These are phyloP conservation scores for Lepidium sativum DNA, from an alignment of 345 rosid genomes.

Conservation along the genomic window DNA sequence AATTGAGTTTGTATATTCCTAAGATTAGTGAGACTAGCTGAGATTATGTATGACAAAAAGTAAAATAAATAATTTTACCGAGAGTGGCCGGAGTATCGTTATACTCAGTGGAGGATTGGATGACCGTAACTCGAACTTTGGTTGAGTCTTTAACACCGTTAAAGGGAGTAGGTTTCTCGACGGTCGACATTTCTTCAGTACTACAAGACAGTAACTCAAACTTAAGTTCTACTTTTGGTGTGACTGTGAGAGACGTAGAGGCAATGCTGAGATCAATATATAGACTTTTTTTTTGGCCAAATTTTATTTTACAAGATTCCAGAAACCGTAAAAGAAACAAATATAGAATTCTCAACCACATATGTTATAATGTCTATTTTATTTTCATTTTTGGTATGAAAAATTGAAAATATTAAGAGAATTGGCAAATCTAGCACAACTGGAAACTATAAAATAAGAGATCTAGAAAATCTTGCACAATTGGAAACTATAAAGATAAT, in stretches of 20 bases:
- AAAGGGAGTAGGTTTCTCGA: not conserved
- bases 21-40: too few relatives aligned
- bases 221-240: not conserved
- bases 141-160: slow-evolving; percentile 27
- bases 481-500: too few relatives aligned
- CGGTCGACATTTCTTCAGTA: not conserved
- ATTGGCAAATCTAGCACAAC: too few relatives aligned
- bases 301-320: not conserved
- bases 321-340: too few relatives aligned
- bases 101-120: slow-evolving; percentile 80
- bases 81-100: slow-evolving; percentile 76
- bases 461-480: too few relatives aligned
- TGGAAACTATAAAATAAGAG: too few relatives aligned
- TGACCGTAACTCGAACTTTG: slow-evolving; percentile 64
- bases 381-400: too few relatives aligned
- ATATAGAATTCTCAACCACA: too few relatives aligned
- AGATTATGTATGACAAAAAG: not conserved
- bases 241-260: not conserved
- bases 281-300: not conserved
- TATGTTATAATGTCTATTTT: too few relatives aligned
- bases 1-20: too few relatives aligned
- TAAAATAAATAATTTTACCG: not conserved
- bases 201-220: not conserved
- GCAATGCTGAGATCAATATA: not conserved
- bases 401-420: too few relatives aligned